A percentile compares a stretch with the other conserved stretches of the same genome.
Conservation (phyloP, 2,329 filamentous ascomycete species). For the Claviceps sp. region DNA sequence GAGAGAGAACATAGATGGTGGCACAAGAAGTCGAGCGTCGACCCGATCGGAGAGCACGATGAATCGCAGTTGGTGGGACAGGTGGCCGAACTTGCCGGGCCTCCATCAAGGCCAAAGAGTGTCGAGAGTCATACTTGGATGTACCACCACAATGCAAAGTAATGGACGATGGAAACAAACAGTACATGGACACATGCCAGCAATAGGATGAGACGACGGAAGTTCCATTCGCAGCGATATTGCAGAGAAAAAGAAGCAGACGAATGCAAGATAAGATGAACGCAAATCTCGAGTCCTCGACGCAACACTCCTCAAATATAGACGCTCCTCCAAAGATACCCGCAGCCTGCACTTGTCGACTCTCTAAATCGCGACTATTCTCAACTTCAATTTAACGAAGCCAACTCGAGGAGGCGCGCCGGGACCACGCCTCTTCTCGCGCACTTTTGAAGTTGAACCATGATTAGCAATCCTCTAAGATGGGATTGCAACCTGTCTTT, state of each 20-base stretch:
- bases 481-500: not conserved
- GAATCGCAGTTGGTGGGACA: not conserved
- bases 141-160: not conserved
- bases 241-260: not conserved
- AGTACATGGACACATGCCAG: not conserved
- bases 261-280: not conserved
- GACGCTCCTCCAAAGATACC: no score
- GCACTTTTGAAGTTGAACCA: no score
- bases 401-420: no score
- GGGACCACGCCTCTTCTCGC: no score
- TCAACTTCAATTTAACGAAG: not conserved
- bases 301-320: no score
- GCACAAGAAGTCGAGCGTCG: constrained; percentile 1
- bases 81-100: not conserved
- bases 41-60: not conserved
- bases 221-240: not conserved
- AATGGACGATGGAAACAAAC: not conserved
- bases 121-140: not conserved
- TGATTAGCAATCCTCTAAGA: not conserved
- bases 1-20: not conserved
- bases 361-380: no score
- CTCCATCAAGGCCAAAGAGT: not conserved
- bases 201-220: not conserved
- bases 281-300: no score
- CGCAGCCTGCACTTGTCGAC: no score